A percentile compares a stretch with the other conserved stretches of the same genome.
phyloP scores from a whole-genome alignment of 2,329 filamentous ascomycete genomes.

The Aspergillus sp. region DNA sequence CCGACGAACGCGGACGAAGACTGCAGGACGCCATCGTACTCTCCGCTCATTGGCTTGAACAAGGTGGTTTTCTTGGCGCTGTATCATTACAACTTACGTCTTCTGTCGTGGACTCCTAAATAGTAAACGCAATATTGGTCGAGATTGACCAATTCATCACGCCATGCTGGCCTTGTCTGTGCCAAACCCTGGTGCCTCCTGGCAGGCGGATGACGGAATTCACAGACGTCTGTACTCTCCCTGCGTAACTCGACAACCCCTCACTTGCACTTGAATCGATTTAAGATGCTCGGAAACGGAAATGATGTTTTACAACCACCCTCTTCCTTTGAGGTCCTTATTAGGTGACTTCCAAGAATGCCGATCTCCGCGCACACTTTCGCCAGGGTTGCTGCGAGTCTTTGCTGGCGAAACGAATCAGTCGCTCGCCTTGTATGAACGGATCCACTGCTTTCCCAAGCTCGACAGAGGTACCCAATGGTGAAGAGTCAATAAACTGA shows the following conservation, averaged over 20 bases:
- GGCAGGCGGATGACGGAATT: not conserved
- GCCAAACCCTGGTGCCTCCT: not conserved
- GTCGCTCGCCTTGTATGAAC: not conserved
- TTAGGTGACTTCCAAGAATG: conserved; percentile 10
- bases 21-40: not conserved
- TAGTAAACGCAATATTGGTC: conserved; percentile 8
- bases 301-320: not conserved
- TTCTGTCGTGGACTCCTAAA: not conserved
- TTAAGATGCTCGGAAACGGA: not conserved
- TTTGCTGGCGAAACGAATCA: not conserved
- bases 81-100: not conserved
- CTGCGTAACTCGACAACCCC: not conserved
- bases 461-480: not conserved
- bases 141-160: conserved; percentile 12
- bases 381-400: conserved; percentile 3
- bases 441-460: not conserved
- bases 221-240: no score
- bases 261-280: not conserved
- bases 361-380: conserved; percentile 4
- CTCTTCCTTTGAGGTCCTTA: not conserved
- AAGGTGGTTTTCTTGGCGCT: not conserved
- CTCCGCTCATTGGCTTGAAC: conserved; percentile 4
- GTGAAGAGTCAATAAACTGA: not conserved
- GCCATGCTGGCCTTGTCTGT: not conserved
- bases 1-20: not conserved